These are phyloP conservation scores for Elasticomyces elasticus DNA, from an alignment of 495 filamentous ascomycete species.

Conservation along the genomic window DNA sequence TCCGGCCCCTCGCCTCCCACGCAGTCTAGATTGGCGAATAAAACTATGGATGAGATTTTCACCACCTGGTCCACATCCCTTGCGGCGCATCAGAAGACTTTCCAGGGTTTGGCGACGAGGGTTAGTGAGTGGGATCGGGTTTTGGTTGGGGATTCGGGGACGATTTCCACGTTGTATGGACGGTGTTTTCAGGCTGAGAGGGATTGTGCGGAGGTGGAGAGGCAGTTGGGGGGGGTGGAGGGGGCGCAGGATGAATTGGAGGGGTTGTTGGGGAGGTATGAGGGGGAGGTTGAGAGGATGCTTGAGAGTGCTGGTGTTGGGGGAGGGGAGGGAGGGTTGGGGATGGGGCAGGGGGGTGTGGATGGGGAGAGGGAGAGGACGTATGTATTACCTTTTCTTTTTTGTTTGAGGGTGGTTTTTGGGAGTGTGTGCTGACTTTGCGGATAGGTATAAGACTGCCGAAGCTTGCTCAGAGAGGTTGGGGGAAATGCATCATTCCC, in stretches of 20 bases:
- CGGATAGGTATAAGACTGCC: conserved; percentile 28
- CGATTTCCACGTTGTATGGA: conserved; percentile 79
- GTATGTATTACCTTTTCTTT: conserved; percentile 27
- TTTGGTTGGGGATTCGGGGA: conserved; percentile 83
- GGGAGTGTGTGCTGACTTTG: conserved; percentile 6
- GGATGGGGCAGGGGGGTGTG: conserved; percentile 57
- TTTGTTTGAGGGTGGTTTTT: background rate
- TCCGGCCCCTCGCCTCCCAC: conserved; percentile 64
- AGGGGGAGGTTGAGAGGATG: conserved; percentile 77
- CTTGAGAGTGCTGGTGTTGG: conserved; percentile 40
- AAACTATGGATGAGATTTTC: conserved; percentile 99
- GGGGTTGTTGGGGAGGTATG: conserved; percentile 76
- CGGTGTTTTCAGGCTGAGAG: conserved; percentile 85
- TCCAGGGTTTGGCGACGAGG: conserved; percentile 75
- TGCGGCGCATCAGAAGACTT: conserved; percentile 90
- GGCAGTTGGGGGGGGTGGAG: conserved; percentile 78
- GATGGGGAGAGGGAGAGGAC: conserved; percentile 92
- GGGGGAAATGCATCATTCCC: conserved; percentile 56
- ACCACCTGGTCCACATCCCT: conserved; percentile 95
- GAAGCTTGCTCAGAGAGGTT: conserved; percentile 18
- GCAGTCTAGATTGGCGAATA: conserved; percentile 86
- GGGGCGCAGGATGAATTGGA: conserved; percentile 82
- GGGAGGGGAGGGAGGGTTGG: conserved; percentile 28
- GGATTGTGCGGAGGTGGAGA: conserved; percentile 80
- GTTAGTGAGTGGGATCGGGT: conserved; percentile 85